Evolutionary conservation across 1,139 yeast genomes (phyloP).

Genomic region (Lodderomyces oxycetoniae): DNA sequence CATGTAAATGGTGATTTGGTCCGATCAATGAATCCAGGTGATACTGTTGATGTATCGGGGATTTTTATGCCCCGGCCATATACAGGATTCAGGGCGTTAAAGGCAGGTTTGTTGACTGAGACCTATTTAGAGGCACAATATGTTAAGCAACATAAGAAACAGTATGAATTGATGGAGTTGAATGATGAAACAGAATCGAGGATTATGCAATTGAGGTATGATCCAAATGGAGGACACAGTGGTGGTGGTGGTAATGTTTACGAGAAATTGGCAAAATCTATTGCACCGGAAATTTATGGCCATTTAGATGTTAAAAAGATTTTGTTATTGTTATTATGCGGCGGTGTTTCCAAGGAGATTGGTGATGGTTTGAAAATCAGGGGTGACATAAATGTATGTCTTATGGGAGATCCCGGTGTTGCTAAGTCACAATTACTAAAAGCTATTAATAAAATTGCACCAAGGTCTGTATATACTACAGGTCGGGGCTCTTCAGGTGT

Average conservation of each 20-base stretch:
- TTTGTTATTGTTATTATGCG: constrained; percentile 73
- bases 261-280: constrained; percentile 75
- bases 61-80: constrained; percentile 91
- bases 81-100: constrained; percentile 88
- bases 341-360: constrained; percentile 92
- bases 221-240: constrained; percentile 50
- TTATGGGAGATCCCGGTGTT: constrained; percentile 99
- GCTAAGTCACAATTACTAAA: constrained; percentile 96
- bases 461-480: constrained; percentile 95
- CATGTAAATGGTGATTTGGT: constrained; percentile 90
- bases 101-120: constrained; percentile 91
- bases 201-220: constrained; percentile 43
- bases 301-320: constrained; percentile 93
- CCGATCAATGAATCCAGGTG: constrained; percentile 88
- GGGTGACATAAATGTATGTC: constrained; percentile 93
- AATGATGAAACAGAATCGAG: constrained; percentile 52
- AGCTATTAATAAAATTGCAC: constrained; percentile 89
- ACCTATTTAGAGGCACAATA: constrained; percentile 88
- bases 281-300: constrained; percentile 97
- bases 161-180: constrained; percentile 65
- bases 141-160: constrained; percentile 82
- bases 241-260: constrained; percentile 65
- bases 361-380: constrained; percentile 97
- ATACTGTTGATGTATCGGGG: constrained; percentile 88
- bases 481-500: constrained; percentile 99